A percentile compares a stretch with the other conserved stretches of the same genome.
These are phyloP conservation scores for Candida nanaspora DNA, from an alignment of 805 yeast species.

Conservation along the genomic window DNA sequence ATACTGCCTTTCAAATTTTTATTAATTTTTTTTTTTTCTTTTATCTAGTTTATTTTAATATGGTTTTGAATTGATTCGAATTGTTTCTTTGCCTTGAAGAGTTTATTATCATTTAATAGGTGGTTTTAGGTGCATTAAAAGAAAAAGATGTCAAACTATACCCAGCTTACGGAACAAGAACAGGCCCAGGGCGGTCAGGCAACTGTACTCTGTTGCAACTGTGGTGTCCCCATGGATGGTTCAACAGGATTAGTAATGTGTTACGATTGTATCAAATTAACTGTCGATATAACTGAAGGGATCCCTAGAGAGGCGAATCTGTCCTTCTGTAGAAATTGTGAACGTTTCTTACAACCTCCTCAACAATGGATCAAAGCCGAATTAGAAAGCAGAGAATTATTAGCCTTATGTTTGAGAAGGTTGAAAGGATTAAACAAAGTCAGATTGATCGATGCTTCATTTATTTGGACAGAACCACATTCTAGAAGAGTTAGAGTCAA, in stretches of 20 bases:
- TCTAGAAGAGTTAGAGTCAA: conserved; percentile 90
- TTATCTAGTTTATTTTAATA: background rate
- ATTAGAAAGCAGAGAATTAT: conserved; percentile 84
- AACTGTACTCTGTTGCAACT: conserved; percentile 93
- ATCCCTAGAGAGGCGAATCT: conserved; percentile 91
- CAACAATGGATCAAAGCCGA: conserved; percentile 87
- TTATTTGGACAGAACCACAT: conserved; percentile 99
- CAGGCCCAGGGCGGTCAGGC: conserved; percentile 33
- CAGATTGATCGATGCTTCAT: conserved; percentile 85
- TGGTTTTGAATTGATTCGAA: background rate
- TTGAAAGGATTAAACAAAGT: conserved; percentile 83
- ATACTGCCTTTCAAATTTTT: no score
- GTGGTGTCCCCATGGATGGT: conserved; percentile 98
- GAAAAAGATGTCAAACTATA: conserved; percentile 42
- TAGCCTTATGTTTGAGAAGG: conserved; percentile 84
- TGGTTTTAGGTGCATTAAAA: no score
- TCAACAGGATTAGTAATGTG: conserved; percentile 92
- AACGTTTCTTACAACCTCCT: conserved; percentile 92
- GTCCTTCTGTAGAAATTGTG: conserved; percentile 96
- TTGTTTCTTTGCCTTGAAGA: background rate
- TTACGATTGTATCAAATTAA: conserved; percentile 91
- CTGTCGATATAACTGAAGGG: conserved; percentile 90
- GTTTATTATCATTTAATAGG: no score
- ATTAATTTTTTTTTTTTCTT: background rate
- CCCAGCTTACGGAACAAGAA: conserved; percentile 28